A percentile compares a stretch with the other conserved stretches of the same genome.
Evolutionary conservation across 768 basidiomycete species (phyloP).

Genomic region (Steccherinum ochraceum): DNA sequence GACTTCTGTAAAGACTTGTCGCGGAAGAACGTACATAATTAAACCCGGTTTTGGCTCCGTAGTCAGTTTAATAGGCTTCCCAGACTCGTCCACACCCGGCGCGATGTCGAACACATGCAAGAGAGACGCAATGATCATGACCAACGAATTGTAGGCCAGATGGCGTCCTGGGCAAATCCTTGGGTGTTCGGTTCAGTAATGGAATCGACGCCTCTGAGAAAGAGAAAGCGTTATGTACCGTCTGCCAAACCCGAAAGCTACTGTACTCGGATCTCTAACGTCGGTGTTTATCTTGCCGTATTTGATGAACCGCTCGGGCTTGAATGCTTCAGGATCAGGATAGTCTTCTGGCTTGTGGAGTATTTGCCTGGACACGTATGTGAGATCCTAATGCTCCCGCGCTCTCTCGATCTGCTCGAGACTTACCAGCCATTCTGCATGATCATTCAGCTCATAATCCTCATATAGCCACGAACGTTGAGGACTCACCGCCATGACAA

Average conservation of each 20-base stretch:
- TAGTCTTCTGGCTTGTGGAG: conserved; percentile 33
- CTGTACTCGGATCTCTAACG: background rate
- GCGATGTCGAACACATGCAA: conserved; percentile 1
- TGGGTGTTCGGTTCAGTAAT: background rate
- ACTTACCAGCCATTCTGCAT: too few species aligned
- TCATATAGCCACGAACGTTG: too few species aligned
- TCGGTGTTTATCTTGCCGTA: background rate
- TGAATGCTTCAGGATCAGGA: conserved; percentile 40
- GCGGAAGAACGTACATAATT: too few species aligned
- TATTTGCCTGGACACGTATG: conserved; percentile 21
- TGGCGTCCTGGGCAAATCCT: conserved; percentile 2
- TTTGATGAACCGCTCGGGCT: conserved; percentile 42
- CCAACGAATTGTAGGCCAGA: background rate
- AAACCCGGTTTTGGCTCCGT: too few species aligned
- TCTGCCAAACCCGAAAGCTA: conserved; percentile 3
- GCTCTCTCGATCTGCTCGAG: too few species aligned
- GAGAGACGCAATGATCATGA: background rate
- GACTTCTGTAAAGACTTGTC: too few species aligned
- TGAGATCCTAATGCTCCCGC: too few species aligned
- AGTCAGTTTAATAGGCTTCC: background rate
- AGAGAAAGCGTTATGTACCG: background rate
- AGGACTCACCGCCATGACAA: conserved; percentile 4
- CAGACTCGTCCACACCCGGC: background rate
- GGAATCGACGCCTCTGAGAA: too few species aligned
- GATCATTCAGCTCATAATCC: too few species aligned